These are phyloP conservation scores for Pythium rishiriense DNA, from an alignment of 352 stramenopile genomes.

Conservation along the genomic window DNA sequence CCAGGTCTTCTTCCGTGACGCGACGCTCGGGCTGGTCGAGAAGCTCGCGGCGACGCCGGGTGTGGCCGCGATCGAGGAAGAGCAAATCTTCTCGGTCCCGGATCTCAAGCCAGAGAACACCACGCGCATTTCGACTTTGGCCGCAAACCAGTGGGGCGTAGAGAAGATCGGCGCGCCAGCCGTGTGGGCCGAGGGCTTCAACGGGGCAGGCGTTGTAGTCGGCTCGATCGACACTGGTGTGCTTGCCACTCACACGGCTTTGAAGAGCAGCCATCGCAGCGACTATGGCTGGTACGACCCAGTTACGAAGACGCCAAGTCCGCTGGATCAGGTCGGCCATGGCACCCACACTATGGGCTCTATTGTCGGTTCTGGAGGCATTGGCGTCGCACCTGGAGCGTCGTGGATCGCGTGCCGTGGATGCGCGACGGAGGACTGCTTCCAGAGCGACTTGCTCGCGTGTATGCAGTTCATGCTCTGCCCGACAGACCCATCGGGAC, in stretches of 20 bases:
- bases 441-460: conserved; percentile 17
- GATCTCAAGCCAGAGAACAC: not conserved
- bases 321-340: conserved; percentile 28
- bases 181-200: conserved; percentile 24
- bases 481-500: not conserved
- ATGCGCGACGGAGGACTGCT: conserved; percentile 5
- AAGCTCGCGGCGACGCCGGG: conserved; percentile 4
- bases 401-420: conserved; percentile 6
- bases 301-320: conserved; percentile 1
- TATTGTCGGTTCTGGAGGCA: not conserved
- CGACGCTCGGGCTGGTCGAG: conserved; percentile 20
- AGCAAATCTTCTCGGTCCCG: not conserved
- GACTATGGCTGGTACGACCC: conserved; percentile 27
- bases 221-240: conserved; percentile 30
- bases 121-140: no score
- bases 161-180: conserved; percentile 10
- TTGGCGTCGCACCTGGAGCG: conserved; percentile 10
- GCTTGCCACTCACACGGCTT: conserved; percentile 19
- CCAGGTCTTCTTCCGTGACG: conserved; percentile 22
- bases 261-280: conserved; percentile 9
- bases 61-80: conserved; percentile 3
- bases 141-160: conserved; percentile 21
- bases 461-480: conserved; percentile 31
- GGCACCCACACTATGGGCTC: conserved; percentile 20
- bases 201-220: conserved; percentile 21